A percentile compares a stretch with the other conserved stretches of the same genome.
Conservation (phyloP, 805 yeast genomes). For the Brettanomyces anomalus region DNA sequence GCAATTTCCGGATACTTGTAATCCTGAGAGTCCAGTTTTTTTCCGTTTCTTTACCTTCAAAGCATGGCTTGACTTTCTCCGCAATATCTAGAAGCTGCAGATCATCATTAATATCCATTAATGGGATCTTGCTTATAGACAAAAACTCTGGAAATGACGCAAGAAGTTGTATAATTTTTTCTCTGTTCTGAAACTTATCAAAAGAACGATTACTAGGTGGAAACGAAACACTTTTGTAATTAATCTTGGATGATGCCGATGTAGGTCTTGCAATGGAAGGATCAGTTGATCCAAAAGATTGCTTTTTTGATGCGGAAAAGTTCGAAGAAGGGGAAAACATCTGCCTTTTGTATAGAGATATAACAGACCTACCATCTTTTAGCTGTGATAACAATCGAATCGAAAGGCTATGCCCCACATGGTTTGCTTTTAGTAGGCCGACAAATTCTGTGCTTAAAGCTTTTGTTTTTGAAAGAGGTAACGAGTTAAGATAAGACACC, state of each 20-base stretch:
- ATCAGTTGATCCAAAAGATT: too few species aligned
- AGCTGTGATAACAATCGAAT: constrained; percentile 21
- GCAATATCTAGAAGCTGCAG: not conserved
- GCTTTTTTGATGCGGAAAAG: too few species aligned
- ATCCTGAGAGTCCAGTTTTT: constrained; percentile 78
- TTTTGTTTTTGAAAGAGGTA: constrained; percentile 22
- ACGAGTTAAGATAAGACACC: constrained; percentile 27
- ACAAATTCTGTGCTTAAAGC: constrained; percentile 38
- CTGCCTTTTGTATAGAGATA: constrained; percentile 10
- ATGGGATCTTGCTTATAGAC: not conserved
- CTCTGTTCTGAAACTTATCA: not conserved
- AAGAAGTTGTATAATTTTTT: not conserved
- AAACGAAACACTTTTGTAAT: too few species aligned
- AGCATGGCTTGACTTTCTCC: constrained; percentile 23
- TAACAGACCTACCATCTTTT: constrained; percentile 16
- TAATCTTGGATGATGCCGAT: too few species aligned
- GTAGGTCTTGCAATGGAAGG: not conserved
- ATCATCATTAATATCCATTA: constrained; percentile 1
- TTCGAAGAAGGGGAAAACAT: not conserved
- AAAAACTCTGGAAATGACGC: constrained; percentile 1
- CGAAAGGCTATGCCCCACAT: constrained; percentile 20
- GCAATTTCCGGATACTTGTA: constrained; percentile 42
- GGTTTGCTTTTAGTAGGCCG: constrained; percentile 27
- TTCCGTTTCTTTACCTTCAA: constrained; percentile 77
- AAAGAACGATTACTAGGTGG: too few species aligned